Conservation (phyloP, 139 green algal species). For the Zygnema circumcarinatum region DNA sequence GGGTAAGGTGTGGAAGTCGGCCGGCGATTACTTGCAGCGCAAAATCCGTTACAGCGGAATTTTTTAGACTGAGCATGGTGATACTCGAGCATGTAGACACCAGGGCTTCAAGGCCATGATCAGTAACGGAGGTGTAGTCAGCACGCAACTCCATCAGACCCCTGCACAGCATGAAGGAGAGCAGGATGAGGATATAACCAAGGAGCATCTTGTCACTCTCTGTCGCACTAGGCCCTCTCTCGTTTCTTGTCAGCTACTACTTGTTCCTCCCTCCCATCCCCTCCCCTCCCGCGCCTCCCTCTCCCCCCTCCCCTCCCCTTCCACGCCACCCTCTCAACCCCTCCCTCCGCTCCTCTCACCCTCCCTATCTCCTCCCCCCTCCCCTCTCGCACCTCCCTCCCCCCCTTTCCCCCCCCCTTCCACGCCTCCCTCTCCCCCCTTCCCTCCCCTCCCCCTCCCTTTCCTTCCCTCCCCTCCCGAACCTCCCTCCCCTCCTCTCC, state of each 20-base stretch:
- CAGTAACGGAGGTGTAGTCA: background rate
- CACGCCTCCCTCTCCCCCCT: background rate
- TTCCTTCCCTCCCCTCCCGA: background rate
- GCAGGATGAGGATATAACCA: too few relatives aligned
- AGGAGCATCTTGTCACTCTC: too few relatives aligned
- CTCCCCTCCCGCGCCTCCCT: background rate
- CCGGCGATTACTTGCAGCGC: background rate
- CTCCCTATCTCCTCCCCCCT: background rate
- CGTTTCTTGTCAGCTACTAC: too few relatives aligned
- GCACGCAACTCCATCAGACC: background rate
- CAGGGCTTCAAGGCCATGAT: background rate
- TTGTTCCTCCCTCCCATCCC: background rate
- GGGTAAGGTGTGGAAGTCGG: background rate
- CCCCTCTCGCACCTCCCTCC: background rate
- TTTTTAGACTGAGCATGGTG: background rate
- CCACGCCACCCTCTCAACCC: background rate
- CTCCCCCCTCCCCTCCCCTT: background rate
- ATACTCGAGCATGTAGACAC: background rate
- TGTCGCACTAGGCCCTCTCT: too few relatives aligned
- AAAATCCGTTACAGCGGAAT: background rate
- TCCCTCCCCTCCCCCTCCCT: background rate
- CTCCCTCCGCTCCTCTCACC: background rate
- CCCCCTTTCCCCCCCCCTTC: background rate
- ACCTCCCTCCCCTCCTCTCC: background rate
- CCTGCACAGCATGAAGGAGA: too few relatives aligned